Base-by-base conservation (phyloP, 768 basidiomycete species). In the Kwoniella sp. region DNA sequence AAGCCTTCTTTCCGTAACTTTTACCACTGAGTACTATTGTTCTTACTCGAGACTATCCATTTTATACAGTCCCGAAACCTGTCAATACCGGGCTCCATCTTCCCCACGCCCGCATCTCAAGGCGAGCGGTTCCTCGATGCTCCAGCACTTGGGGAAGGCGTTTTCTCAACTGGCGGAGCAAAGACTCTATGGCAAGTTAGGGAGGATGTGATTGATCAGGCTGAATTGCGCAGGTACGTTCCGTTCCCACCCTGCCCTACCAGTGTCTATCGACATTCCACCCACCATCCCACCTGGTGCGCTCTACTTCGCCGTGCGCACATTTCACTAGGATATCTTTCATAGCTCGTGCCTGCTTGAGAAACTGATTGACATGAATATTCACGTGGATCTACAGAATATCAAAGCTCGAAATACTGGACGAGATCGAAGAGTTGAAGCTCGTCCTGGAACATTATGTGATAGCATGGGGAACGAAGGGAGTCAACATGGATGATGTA, bases 361-460 rank as follows among this genome's bases (percentile, higher is more conserved):
- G n/a, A n/a, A n/a, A n/a, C n/a, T n/a, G n/a, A n/a, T n/a, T n/a
- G n/a, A n/a, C n/a, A n/a, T n/a, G n/a, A n/a, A n/a, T n/a, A n/a
- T n/a, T 6, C 33, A 6, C 33, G 13, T 21, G 19, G 7, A 37
- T 27, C 25, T 5, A 0, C 69, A 92, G 92, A 71, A 88, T 94
- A 72, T 85, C 89, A 0, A 82, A 81, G 60, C 83, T 96, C 17
- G 95, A 98, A 76, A 84, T 90, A 79, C 84, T 99, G 4, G 95
- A 98, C 74, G 94, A 99, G 79, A 83, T 92, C 9, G 95, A 99
- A 79, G 95, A 98, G 80, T 84, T 99, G 21, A 89, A 93, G 61
- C 84, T 99, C 4, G 90, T 98, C 1, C 82, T 96, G 29, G 84
- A 84, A 1, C 94, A 98, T 76, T 98, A 98, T 78, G 91, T 88